Conservation (phyloP, 495 filamentous ascomycete species). For the Sporormia fimetaria region DNA sequence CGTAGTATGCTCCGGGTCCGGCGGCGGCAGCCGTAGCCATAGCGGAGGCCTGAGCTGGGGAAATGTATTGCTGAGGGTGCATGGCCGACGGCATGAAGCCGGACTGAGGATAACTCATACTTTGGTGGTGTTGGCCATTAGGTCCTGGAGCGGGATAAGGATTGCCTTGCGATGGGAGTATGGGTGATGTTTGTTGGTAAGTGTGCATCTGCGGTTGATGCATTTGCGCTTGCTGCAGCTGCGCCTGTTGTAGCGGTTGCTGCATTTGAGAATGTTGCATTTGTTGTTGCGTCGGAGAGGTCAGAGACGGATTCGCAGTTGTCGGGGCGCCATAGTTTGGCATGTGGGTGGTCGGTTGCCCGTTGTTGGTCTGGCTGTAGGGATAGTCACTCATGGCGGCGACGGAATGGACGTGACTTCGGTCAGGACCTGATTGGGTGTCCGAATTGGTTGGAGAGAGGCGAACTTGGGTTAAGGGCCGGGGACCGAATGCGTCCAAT, state of each 20-base stretch:
- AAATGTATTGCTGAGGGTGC: conserved; percentile 46
- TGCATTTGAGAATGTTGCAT: conserved; percentile 6
- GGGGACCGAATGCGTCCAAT: too few species aligned
- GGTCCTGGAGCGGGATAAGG: conserved; percentile 20
- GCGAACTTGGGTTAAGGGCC: conserved; percentile 19
- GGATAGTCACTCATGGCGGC: conserved; percentile 56
- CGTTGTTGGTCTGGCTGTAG: conserved; percentile 51
- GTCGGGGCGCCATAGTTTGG: conserved; percentile 38
- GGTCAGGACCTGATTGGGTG: conserved; percentile 20
- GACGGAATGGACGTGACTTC: conserved; percentile 3
- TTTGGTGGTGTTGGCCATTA: conserved; percentile 37
- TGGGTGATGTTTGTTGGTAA: conserved; percentile 47
- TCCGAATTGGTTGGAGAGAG: conserved; percentile 16
- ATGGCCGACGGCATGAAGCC: conserved; percentile 46
- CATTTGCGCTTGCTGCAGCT: too few species aligned
- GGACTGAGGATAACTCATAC: conserved; percentile 44
- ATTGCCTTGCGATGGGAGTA: conserved; percentile 47
- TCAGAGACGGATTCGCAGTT: conserved; percentile 38
- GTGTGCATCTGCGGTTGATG: too few species aligned
- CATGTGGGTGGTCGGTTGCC: conserved; percentile 40
- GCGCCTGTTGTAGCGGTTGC: too few species aligned
- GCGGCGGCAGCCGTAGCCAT: conserved; percentile 64
- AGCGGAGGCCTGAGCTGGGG: conserved; percentile 50
- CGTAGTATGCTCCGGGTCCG: conserved; percentile 46
- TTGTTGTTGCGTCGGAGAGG: conserved; percentile 48